A percentile compares a stretch with the other conserved stretches of the same genome.
phyloP scores from a whole-genome alignment of 2,329 filamentous ascomycete species.

The Nigrograna mackinnonii region DNA sequence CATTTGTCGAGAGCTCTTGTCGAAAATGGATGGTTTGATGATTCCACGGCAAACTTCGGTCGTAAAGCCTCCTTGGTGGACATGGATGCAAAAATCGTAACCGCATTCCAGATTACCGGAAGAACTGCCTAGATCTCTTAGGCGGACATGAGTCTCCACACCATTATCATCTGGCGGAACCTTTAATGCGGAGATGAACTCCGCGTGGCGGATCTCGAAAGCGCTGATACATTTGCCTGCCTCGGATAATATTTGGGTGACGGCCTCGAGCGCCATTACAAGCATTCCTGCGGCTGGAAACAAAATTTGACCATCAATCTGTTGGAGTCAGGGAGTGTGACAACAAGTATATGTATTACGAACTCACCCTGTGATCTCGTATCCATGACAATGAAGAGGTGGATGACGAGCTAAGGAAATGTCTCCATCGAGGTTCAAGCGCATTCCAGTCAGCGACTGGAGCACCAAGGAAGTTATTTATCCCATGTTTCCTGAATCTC shows the following conservation, averaged over 20 bases:
- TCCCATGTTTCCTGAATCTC: not conserved
- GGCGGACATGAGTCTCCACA: too few relatives aligned
- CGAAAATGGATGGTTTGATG: too few relatives aligned
- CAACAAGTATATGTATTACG: constrained; percentile 14
- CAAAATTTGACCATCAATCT: constrained; percentile 17
- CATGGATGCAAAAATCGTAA: too few relatives aligned
- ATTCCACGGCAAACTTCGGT: too few relatives aligned
- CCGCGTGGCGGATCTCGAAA: not conserved
- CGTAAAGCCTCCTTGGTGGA: too few relatives aligned
- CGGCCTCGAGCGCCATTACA: constrained; percentile 5
- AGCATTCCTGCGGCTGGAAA: constrained; percentile 7
- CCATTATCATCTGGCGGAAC: not conserved
- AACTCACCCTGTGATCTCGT: constrained; percentile 47
- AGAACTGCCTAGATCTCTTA: too few relatives aligned
- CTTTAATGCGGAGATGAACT: not conserved
- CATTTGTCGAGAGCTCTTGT: too few relatives aligned
- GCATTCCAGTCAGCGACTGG: constrained; percentile 19
- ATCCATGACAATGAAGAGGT: constrained; percentile 52
- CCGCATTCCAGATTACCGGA: too few relatives aligned
- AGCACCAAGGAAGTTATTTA: constrained; percentile 10
- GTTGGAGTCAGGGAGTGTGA: constrained; percentile 30
- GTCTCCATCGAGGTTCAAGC: constrained; percentile 17
- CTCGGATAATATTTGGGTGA: not conserved
- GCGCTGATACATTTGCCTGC: not conserved
- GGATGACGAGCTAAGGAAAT: constrained; percentile 47